phyloP scores from a whole-genome alignment of 768 basidiomycete species.

The Asterophora lycoperdoides region DNA sequence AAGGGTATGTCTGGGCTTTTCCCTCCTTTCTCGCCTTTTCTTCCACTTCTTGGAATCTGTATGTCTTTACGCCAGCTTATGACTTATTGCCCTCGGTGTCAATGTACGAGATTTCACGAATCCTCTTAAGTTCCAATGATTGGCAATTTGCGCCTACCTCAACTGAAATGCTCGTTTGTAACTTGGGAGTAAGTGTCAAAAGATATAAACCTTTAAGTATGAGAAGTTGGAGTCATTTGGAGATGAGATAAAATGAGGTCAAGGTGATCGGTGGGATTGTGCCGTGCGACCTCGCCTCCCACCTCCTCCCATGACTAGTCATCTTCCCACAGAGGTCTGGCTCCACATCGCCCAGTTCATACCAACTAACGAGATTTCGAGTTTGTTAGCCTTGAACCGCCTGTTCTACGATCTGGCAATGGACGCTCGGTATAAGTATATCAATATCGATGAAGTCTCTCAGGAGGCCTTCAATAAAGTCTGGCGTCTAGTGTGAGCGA shows the following conservation, averaged over 20 bases:
- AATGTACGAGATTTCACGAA: background rate
- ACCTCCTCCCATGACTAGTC: conserved; percentile 10
- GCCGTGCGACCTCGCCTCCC: too few species aligned
- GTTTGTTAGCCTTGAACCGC: conserved; percentile 27
- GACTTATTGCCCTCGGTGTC: background rate
- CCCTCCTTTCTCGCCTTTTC: too few species aligned
- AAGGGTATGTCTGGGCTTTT: conserved; percentile 15
- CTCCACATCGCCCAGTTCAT: conserved; percentile 27
- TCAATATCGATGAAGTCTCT: conserved; percentile 23
- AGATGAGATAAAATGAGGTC: too few species aligned
- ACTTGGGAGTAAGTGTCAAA: too few species aligned
- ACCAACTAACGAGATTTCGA: conserved; percentile 22
- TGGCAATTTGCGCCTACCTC: background rate
- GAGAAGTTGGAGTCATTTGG: too few species aligned
- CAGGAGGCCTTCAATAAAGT: conserved; percentile 14
- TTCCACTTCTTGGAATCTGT: background rate
- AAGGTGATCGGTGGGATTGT: too few species aligned
- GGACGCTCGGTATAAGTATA: conserved; percentile 23
- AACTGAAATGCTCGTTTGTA: too few species aligned
- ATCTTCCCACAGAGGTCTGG: conserved; percentile 33
- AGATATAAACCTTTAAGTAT: too few species aligned
- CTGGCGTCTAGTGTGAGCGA: conserved; percentile 20
- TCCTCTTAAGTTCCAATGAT: too few species aligned
- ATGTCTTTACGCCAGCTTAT: conserved; percentile 2
- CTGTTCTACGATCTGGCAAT: conserved; percentile 30